phyloP scores from a whole-genome alignment of 2,329 filamentous ascomycete genomes.

The Colletotrichum sp. region DNA sequence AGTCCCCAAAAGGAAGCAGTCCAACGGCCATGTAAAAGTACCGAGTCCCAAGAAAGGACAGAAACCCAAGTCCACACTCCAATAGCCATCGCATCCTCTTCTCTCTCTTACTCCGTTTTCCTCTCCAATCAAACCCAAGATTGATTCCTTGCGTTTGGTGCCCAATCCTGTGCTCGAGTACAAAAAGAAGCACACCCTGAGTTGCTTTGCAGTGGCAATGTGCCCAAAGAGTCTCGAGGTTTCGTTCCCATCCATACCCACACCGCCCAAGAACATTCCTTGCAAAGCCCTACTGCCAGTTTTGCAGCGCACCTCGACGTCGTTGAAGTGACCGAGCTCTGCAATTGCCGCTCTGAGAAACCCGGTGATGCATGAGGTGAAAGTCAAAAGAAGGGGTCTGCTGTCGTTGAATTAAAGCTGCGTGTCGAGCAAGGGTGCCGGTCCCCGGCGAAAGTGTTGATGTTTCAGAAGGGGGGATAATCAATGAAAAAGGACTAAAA shows the following conservation, averaged over 20 bases:
- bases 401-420: background rate
- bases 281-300: background rate
- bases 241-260: background rate
- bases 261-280: background rate
- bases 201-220: background rate
- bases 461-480: background rate
- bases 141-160: background rate
- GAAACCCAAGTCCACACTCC: background rate
- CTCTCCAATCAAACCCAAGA: background rate
- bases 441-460: background rate
- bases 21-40: background rate
- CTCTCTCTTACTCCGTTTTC: background rate
- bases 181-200: background rate
- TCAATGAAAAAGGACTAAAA: constrained; percentile 1
- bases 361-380: background rate
- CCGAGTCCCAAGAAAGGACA: background rate
- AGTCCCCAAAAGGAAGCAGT: background rate
- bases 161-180: background rate
- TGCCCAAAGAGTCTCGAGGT: background rate
- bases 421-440: background rate
- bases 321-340: background rate
- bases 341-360: background rate
- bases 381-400: background rate
- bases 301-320: background rate
- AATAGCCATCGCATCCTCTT: background rate